A percentile compares a stretch with the other conserved stretches of the same genome.
phyloP scores from a whole-genome alignment of 345 rosid genomes.

The Eucalyptus curtisii region DNA sequence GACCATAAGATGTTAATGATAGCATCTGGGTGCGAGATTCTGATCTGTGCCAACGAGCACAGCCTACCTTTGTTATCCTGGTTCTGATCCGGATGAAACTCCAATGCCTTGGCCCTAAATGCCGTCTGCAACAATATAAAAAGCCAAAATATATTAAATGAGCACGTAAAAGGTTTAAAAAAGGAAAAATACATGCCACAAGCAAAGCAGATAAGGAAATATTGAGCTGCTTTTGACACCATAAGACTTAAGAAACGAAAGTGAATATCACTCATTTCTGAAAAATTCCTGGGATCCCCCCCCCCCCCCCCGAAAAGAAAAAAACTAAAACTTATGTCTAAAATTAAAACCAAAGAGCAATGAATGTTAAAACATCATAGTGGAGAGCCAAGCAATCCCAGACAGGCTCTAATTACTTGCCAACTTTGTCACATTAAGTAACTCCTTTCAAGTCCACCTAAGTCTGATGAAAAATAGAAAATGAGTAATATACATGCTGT shows the following conservation, averaged over 20 bases:
- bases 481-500: not conserved
- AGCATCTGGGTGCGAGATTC: not conserved
- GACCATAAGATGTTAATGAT: not conserved
- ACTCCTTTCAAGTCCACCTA: not conserved
- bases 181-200: not conserved
- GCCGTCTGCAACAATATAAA: conserved; percentile 51
- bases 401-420: not conserved
- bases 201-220: not conserved
- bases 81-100: conserved; percentile 96
- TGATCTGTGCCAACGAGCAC: not conserved
- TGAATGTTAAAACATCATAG: not conserved
- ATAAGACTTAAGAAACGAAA: not conserved
- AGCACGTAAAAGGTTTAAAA: not conserved
- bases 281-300: not conserved
- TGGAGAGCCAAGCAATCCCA: not conserved
- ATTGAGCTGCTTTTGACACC: not conserved
- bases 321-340: not conserved
- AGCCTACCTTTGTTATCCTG: conserved; percentile 70
- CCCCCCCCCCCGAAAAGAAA: no score
- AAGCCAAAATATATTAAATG: not conserved
- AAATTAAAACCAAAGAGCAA: not conserved
- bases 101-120: conserved; percentile 78
- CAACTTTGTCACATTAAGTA: not conserved
- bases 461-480: not conserved
- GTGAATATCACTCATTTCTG: not conserved